Percentiles rank a stretch among this genome's conserved stretches.
phyloP scores from a whole-genome alignment of 305 asterid species.

The Fraxinus greggii region DNA sequence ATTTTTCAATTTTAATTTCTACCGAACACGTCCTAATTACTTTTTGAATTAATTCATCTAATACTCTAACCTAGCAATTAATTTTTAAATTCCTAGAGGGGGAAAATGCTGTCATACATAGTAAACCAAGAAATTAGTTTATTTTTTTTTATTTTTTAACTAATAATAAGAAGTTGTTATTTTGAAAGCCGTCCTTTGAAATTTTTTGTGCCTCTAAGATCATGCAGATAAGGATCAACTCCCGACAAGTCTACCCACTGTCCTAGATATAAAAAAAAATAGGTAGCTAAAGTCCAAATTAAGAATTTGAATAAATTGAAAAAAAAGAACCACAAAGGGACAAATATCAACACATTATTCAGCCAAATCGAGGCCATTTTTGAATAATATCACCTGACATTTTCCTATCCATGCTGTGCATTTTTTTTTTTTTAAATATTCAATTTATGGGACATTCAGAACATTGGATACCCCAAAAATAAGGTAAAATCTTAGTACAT shows the following conservation, averaged over 20 bases:
- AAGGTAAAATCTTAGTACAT: slow-evolving; percentile 16
- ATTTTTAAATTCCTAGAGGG: neutral
- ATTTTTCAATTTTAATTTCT: too few species aligned
- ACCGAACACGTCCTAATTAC: too few species aligned
- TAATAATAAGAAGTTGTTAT: neutral
- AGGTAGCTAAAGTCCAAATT: neutral
- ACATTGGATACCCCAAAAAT: slow-evolving; percentile 47
- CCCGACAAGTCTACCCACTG: slow-evolving; percentile 12
- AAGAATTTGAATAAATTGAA: neutral
- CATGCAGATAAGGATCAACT: slow-evolving; percentile 20
- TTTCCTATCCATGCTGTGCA: neutral
- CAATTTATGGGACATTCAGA: slow-evolving; percentile 10
- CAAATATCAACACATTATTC: neutral
- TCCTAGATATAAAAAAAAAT: slow-evolving; percentile 19
- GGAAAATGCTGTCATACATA: neutral
- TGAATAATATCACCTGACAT: neutral
- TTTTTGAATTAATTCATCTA: too few species aligned
- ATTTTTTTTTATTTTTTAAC: too few species aligned
- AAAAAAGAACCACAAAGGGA: neutral
- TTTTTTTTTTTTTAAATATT: neutral
- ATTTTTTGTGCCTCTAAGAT: neutral
- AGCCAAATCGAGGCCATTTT: slow-evolving; percentile 16
- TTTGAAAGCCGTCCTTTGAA: neutral
- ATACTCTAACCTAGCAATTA: neutral
- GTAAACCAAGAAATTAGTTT: neutral